Conservation (phyloP, 1,139 yeast genomes). For the Saccharomyces uvarum region DNA sequence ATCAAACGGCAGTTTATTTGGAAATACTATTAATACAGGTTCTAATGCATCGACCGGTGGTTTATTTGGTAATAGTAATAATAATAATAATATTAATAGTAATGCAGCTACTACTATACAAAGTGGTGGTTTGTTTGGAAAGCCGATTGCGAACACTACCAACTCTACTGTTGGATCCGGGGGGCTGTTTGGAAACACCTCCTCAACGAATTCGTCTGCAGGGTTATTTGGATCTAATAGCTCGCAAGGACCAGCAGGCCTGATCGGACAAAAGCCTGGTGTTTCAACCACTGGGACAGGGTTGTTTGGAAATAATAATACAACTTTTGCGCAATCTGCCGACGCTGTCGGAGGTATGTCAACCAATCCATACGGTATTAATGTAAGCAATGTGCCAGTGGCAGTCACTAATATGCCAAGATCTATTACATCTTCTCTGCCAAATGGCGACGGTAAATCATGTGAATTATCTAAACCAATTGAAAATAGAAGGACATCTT, state of each 20-base stretch:
- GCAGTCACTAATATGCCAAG: conserved; percentile 34
- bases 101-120: not conserved
- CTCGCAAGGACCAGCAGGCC: conserved; percentile 6
- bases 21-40: conserved; percentile 6
- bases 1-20: conserved; percentile 27
- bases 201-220: conserved; percentile 5
- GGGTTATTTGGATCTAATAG: conserved; percentile 8
- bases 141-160: conserved; percentile 5
- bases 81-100: conserved; percentile 1
- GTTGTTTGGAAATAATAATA: conserved; percentile 6
- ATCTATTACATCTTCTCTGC: conserved; percentile 26
- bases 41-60: conserved; percentile 4
- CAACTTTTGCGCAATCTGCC: conserved; percentile 2
- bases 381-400: conserved; percentile 18
- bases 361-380: conserved; percentile 30
- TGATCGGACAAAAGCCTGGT: not conserved
- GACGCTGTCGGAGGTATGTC: not conserved
- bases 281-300: conserved; percentile 1
- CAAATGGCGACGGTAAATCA: not conserved
- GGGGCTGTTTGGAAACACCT: conserved; percentile 8
- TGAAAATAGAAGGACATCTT: conserved; percentile 17
- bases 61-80: conserved; percentile 12
- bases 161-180: conserved; percentile 7
- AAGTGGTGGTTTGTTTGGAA: conserved; percentile 13
- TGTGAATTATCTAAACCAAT: not conserved